Evolutionary conservation across 1,284 basidiomycete species (phyloP).

Genomic region (Apiotrichum sp.): DNA sequence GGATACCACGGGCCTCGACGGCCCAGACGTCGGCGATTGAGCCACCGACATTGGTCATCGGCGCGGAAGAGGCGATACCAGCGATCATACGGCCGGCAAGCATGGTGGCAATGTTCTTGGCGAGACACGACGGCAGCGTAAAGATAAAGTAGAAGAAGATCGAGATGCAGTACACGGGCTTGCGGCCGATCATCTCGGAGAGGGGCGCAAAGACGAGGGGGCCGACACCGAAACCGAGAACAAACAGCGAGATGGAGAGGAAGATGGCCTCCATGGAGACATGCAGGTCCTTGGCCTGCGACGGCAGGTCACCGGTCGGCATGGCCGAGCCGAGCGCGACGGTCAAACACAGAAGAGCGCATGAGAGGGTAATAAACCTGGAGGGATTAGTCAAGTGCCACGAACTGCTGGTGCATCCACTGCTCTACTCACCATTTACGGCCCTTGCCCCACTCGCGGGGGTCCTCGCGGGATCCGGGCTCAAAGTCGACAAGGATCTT

Average conservation of each 20-base stretch:
- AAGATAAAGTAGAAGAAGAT: constrained; percentile 48
- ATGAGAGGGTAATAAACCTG: constrained; percentile 30
- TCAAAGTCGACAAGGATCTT: constrained; percentile 31
- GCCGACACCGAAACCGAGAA: constrained; percentile 49
- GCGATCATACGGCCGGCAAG: constrained; percentile 49
- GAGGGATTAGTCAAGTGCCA: not conserved
- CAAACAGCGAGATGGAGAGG: constrained; percentile 48
- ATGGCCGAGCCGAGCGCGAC: constrained; percentile 48
- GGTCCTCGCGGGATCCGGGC: constrained; percentile 26
- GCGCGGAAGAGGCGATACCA: constrained; percentile 48
- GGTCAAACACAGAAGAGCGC: constrained; percentile 30
- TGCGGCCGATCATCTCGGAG: constrained; percentile 43
- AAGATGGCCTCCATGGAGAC: constrained; percentile 46
- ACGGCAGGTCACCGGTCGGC: constrained; percentile 46
- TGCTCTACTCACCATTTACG: constrained; percentile 31
- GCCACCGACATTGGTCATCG: constrained; percentile 50
- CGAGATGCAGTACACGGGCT: constrained; percentile 46
- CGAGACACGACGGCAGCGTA: constrained; percentile 48
- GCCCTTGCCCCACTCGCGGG: constrained; percentile 30
- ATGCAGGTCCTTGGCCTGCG: constrained; percentile 37
- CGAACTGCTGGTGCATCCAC: not conserved
- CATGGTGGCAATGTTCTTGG: constrained; percentile 48
- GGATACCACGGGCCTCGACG: constrained; percentile 45
- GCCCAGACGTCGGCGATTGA: constrained; percentile 50
- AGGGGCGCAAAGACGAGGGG: constrained; percentile 45